Evolutionary conservation across 495 filamentous ascomycete species (phyloP), one percentile per base, ranked within the genome.

Genomic region (Pseudoneurospora amorphoporcata): DNA sequence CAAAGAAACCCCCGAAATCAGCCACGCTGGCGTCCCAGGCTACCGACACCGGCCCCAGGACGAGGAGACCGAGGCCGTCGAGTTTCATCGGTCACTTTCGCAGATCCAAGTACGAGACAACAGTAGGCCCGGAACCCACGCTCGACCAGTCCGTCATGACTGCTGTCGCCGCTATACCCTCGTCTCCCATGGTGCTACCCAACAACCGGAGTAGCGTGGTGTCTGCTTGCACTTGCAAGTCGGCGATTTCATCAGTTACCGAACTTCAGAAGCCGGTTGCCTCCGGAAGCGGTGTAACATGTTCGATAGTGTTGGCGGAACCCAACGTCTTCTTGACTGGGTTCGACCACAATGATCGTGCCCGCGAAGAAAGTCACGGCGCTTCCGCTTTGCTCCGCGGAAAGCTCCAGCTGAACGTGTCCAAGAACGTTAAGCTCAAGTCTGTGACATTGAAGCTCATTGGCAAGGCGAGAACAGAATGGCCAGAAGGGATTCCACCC

Each of bases 401-500:
- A 8, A 94, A 90, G 78, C 82, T 99, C 71, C 89, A 92, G 78
- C 79, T 99, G 69, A 90, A 90, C 73, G 87, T 98, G 10, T 91
- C 90, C 47, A 99, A 98, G 81, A 91, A 90, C 76, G 90, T 93
- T 45, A 99, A 99, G 84, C 91, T 99, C 73, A 98, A 97, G 84
- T 90, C 94, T n/a, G 88, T 99, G 39, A 92, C 92, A 6, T 83
- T 99, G 68, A 92, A 90, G 75, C 94, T 99, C 76, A 87, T 89
- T 39, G 95, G 95, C 19, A 91, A 90, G 78, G 91, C 94, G 3
- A 89, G 91, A 74, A 99, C 95, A 0, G 94, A 97, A 78, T 99
- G 95, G 95, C 95, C 96, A 29, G 95, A 99, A 85, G 95, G 95
- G 40, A 97, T 99, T 29, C 96, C 95, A 7, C 96, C 95, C 2